Percentiles rank a stretch among this genome's conserved stretches.
phyloP scores from a whole-genome alignment of 2,329 filamentous ascomycete genomes.

The Cytospora chrysosperma region DNA sequence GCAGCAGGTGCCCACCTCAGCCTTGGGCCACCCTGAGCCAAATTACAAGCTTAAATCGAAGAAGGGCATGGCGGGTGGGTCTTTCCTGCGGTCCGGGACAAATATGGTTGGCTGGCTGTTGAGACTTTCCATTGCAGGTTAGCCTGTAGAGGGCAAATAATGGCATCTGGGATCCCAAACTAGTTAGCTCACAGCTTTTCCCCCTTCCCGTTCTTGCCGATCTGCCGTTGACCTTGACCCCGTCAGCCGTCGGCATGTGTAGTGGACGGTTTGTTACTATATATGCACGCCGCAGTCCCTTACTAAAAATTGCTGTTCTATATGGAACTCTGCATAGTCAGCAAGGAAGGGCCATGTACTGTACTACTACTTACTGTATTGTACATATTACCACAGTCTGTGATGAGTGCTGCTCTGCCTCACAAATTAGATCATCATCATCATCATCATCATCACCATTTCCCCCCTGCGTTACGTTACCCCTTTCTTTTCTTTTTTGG shows the following conservation, averaged over 20 bases:
- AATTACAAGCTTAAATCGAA: constrained; percentile 19
- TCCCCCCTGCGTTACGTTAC: no score
- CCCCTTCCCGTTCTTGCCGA: not conserved
- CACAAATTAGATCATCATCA: no score
- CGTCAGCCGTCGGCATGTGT: no score
- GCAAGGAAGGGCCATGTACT: not conserved
- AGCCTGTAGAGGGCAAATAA: no score
- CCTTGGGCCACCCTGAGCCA: constrained; percentile 11
- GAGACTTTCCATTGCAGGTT: not conserved
- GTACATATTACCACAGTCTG: no score
- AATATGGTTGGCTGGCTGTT: not conserved
- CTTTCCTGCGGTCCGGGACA: not conserved
- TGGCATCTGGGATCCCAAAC: not conserved
- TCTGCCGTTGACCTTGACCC: not conserved
- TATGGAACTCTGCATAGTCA: not conserved
- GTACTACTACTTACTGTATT: no score
- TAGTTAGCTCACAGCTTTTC: not conserved
- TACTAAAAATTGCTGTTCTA: not conserved
- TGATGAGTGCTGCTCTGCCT: no score
- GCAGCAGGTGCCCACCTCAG: not conserved
- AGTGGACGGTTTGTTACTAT: no score
- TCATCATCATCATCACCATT: no score
- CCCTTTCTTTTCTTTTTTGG: no score
- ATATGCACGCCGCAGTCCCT: not conserved
- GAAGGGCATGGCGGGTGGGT: not conserved